Percentiles rank a stretch among this genome's conserved stretches.
phyloP scores from a whole-genome alignment of 2,329 filamentous ascomycete genomes.

The Xylariaceae sp. region DNA sequence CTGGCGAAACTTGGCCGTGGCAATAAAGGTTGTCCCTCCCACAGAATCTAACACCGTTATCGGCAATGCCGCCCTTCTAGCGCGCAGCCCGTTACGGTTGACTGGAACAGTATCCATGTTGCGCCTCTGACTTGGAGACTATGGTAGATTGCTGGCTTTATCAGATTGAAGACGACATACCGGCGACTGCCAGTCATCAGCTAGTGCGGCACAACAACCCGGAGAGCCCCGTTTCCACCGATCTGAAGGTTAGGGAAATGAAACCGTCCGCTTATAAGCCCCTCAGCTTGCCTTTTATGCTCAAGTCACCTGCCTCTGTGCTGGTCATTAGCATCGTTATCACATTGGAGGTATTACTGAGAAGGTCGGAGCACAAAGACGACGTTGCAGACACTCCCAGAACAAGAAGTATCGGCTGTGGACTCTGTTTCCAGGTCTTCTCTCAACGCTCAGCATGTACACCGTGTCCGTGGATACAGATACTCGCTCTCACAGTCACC shows the following conservation, averaged over 20 bases:
- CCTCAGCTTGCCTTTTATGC: neutral
- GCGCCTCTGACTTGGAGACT: neutral
- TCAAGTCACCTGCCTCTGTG: neutral
- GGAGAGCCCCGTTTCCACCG: neutral
- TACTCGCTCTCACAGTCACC: constrained; percentile 1
- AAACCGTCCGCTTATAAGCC: constrained; percentile 1
- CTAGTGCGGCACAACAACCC: neutral
- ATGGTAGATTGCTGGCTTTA: constrained; percentile 1
- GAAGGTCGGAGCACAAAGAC: constrained; percentile 1
- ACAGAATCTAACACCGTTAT: constrained; percentile 1
- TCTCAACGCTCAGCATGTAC: constrained; percentile 3
- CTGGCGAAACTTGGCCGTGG: neutral
- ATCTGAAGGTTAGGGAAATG: neutral
- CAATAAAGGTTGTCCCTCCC: constrained; percentile 1
- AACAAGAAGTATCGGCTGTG: constrained; percentile 1
- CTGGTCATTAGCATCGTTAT: neutral
- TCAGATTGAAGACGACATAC: neutral
- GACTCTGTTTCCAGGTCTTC: constrained; percentile 1
- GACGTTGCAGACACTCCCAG: neutral
- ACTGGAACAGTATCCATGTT: neutral
- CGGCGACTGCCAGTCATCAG: neutral
- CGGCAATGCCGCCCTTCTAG: constrained; percentile 1
- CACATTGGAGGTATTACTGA: neutral
- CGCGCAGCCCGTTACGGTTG: constrained; percentile 1
- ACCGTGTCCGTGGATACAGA: constrained; percentile 1